phyloP scores from a whole-genome alignment of 2,329 filamentous ascomycete species.

The Neonectria coccinea region DNA sequence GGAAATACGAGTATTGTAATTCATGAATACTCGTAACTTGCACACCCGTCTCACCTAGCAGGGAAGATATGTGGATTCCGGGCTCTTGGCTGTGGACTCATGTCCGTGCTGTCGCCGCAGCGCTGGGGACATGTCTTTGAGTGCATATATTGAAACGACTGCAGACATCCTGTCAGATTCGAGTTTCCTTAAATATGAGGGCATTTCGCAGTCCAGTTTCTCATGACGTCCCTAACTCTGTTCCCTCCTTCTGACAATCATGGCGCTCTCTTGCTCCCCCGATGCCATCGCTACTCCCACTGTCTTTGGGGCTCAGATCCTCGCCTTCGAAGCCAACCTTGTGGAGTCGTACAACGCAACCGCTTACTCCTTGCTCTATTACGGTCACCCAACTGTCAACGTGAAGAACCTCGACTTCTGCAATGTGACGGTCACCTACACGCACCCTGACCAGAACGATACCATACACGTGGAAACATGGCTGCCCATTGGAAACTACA shows the following conservation, averaged over 20 bases:
- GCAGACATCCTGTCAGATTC: no score
- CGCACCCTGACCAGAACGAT: slow-evolving; percentile 37
- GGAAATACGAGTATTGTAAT: no score
- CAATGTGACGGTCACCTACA: slow-evolving; percentile 44
- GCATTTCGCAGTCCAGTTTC: no score
- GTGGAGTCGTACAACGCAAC: slow-evolving; percentile 4
- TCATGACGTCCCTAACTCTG: background rate
- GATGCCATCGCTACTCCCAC: background rate
- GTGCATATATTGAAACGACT: no score
- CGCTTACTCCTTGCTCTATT: slow-evolving; percentile 7
- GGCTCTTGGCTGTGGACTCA: no score
- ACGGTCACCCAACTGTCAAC: slow-evolving; percentile 10
- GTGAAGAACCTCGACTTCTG: slow-evolving; percentile 36
- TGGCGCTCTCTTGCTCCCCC: background rate
- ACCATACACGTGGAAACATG: slow-evolving; percentile 42
- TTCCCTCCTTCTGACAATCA: background rate
- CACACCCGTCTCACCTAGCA: no score
- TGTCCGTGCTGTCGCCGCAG: no score
- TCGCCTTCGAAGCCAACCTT: slow-evolving; percentile 1
- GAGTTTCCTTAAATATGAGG: no score
- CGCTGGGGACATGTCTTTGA: no score
- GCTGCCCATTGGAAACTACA: slow-evolving; percentile 46
- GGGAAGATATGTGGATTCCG: no score
- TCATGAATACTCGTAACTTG: no score
- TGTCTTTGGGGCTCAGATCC: slow-evolving; percentile 1